Conservation (phyloP, 2,329 filamentous ascomycete genomes). For the Penicillium nordicum region DNA sequence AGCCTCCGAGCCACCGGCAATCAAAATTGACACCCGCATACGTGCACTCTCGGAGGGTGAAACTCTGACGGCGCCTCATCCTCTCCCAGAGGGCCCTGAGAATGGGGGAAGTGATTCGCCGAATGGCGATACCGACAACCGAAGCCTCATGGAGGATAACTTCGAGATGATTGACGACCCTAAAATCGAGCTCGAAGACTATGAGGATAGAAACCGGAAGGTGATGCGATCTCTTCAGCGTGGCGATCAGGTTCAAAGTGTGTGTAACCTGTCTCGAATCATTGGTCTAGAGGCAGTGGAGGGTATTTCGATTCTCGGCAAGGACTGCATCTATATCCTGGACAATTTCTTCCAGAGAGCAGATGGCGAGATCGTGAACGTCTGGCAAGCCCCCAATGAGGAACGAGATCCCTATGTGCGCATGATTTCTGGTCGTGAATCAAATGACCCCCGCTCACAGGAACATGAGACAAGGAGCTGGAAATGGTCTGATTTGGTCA, state of each 20-base stretch:
- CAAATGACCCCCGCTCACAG: slow-evolving; percentile 54
- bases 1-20: slow-evolving; percentile 50
- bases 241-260: slow-evolving; percentile 86
- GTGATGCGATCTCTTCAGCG: slow-evolving; percentile 91
- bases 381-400: slow-evolving; percentile 86
- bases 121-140: slow-evolving; percentile 35
- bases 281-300: slow-evolving; percentile 91
- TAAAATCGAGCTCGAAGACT: slow-evolving; percentile 76
- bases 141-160: slow-evolving; percentile 68
- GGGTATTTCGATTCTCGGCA: slow-evolving; percentile 87
- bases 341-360: slow-evolving; percentile 94
- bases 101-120: slow-evolving; percentile 30
- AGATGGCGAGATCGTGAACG: slow-evolving; percentile 94
- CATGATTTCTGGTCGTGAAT: slow-evolving; percentile 78
- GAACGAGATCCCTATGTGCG: slow-evolving; percentile 94
- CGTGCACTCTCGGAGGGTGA: slow-evolving; percentile 41
- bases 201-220: slow-evolving; percentile 97
- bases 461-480: slow-evolving; percentile 86
- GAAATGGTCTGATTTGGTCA: slow-evolving; percentile 92
- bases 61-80: slow-evolving; percentile 38
- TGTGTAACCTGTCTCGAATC: slow-evolving; percentile 93
- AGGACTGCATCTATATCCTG: slow-evolving; percentile 87
- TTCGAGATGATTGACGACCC: slow-evolving; percentile 96
- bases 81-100: slow-evolving; percentile 33
- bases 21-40: slow-evolving; percentile 48